Evolutionary conservation across 2,329 filamentous ascomycete species (phyloP), one percentile per base, ranked within the genome.

Genomic region (Colletotrichum horii): DNA sequence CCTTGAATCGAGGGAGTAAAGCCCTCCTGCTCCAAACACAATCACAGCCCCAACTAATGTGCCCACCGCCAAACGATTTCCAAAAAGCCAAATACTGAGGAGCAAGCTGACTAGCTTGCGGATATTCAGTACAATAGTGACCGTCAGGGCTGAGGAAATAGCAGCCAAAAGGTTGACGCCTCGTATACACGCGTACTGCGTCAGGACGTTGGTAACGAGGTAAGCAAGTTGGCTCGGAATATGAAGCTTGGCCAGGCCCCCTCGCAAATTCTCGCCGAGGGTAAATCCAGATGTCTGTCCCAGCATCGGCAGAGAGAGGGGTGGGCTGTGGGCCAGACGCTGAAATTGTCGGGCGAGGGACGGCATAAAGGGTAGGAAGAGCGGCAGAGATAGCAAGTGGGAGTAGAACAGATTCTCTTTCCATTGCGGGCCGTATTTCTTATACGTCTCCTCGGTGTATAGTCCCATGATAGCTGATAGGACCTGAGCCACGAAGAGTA

Each of bases 351-450:
- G 85, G 68, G 86, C 85, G 80, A 97, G 90, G 4, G 91, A 91
- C 2, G 90, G 89, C n/a, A 91, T 83, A 78, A 96, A 94, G 4
- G 93, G 94, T 4, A 94, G 80, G 81, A 96, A 97, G 26, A 97
- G 88, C 0, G 95, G 94, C 58, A 97, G 86, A 1, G 94, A 95
- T 26, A 96, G 88, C 9, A 95, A 83, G 78, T 94, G 93, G 3
- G 95, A 97, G 87, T 98, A 99, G 87, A 99, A 98, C 15, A 99
- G 89, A 78, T 98, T 98, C 84, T 98, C 97, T 79, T 94, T 94
- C 95, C 97, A 98, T 83, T 97, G 94, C 34, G 94, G 94, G 8
- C 96, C 96, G 83, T 98, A 96, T 72, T 90, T 91, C 74, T 91
- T 91, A 86, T 98, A 99, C 1, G 96, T 95, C 78, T 96, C 93